Base-by-base conservation (phyloP, 768 basidiomycete species). In the Pleurotus pulmonarius region DNA sequence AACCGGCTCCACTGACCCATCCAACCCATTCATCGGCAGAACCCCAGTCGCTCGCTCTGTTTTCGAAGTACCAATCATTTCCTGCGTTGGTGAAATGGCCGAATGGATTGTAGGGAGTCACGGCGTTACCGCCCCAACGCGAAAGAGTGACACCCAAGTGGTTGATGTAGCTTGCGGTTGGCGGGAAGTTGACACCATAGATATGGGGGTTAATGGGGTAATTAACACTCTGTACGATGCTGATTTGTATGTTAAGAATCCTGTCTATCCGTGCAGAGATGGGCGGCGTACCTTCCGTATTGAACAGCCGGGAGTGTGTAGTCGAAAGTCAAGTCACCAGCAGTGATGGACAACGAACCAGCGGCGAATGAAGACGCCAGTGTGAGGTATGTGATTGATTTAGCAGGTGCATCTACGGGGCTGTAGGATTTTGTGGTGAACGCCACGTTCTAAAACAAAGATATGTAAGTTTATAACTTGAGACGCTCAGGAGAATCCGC, bases 181-280 rank as follows among this genome's bases (percentile, higher is more conserved):
- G 73, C 1, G 81, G 81, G 72, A 79, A 83, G 65, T 82, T 82
- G 58, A 82, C 77, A 46, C 81, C 81, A 56, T 83, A 83, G 45
- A 82, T 73, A 43, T 67, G 65, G 1, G 78, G 75, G 56, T 71
- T 76, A 60, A 83, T 83, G n/a, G 73, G 62, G 24, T 57, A 62
- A 24, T 67, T 70, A 49, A 71, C 69, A 24, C 63, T 44, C 56
- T 71, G 70, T 40, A 74, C 73, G 59, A 78, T 70, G 49, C 74
- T 76, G 55, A 46, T 16, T 9, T 41, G 16, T 52, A 58, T 11
- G 41, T n/a, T 12, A 15, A 51, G 12, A 46, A 11, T 44, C 39
- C 15, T 15, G 29, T 34, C 29, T 34, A 2, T 34, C 3, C 29
- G 29, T 34, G 9, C 29, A 0, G 29, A 3, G 20, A 38, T 16